Evolutionary conservation across 352 stramenopile species (phyloP).

Genomic region (Globisporangium emineosum): DNA sequence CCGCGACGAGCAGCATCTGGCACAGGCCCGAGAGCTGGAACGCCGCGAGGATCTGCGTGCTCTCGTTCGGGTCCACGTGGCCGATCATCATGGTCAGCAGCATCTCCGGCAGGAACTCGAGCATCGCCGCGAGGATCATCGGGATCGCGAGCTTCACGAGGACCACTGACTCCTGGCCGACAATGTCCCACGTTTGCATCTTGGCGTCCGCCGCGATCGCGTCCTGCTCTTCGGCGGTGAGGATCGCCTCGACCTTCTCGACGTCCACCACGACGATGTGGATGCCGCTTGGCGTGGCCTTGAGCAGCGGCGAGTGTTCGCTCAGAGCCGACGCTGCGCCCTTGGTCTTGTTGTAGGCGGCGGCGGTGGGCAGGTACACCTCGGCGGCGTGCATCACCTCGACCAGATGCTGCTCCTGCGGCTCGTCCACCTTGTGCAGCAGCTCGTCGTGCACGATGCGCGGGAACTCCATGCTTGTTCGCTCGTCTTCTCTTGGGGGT

Average conservation of each 20-base stretch:
- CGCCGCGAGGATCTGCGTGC: not conserved
- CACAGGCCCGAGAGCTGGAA: not conserved
- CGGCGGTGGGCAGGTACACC: constrained; percentile 10
- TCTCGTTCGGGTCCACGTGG: not conserved
- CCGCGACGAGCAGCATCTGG: not conserved
- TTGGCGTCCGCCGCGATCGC: constrained; percentile 23
- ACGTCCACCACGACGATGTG: constrained; percentile 21
- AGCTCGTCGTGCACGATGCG: constrained; percentile 50
- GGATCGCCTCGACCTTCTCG: constrained; percentile 30
- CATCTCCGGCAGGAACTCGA: not conserved
- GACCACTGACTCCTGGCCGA: constrained; percentile 26
- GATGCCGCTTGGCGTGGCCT: constrained; percentile 10
- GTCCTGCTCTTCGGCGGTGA: constrained; percentile 36
- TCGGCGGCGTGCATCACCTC: constrained; percentile 19
- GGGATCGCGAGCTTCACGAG: constrained; percentile 16
- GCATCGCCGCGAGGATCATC: constrained; percentile 1
- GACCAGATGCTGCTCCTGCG: constrained; percentile 31
- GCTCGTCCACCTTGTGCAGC: constrained; percentile 43
- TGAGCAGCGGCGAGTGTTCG: constrained; percentile 7
- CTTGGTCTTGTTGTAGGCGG: not conserved
- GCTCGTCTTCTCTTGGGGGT: not conserved
- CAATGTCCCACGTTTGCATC: constrained; percentile 31
- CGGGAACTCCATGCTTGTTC: constrained; percentile 45
- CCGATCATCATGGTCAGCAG: not conserved
- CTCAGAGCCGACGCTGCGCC: not conserved